A percentile compares a stretch with the other conserved stretches of the same genome.
These are phyloP conservation scores for Pseudocercospora fijiensis DNA, from an alignment of 2,329 filamentous ascomycete species.

Conservation along the genomic window DNA sequence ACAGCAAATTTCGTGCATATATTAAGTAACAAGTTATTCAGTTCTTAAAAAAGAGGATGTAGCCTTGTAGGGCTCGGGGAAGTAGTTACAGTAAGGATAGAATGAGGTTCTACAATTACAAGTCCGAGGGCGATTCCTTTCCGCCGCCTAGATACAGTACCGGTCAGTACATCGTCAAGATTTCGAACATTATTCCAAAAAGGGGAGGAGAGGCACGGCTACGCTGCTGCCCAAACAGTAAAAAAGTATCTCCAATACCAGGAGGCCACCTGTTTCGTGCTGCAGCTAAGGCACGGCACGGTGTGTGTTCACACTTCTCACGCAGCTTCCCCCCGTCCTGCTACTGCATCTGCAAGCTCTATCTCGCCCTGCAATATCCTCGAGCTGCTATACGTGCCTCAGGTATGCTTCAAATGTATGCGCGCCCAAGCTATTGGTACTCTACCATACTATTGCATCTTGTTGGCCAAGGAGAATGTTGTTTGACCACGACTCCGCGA, in stretches of 20 bases:
- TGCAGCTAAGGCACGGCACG: conserved; percentile 5
- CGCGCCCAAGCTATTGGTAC: conserved; percentile 1
- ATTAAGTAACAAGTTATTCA: too few species aligned
- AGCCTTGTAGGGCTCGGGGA: too few species aligned
- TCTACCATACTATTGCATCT: conserved; percentile 5
- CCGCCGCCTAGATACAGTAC: too few species aligned
- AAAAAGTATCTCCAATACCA: conserved; percentile 1
- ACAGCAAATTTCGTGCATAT: too few species aligned
- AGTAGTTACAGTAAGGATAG: too few species aligned
- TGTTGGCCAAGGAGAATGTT: not conserved
- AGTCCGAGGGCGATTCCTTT: too few species aligned
- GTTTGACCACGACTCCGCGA: not conserved
- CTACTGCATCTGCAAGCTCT: conserved; percentile 11
- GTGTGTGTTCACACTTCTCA: not conserved
- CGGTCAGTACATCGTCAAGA: too few species aligned
- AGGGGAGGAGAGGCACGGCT: too few species aligned
- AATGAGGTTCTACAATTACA: too few species aligned
- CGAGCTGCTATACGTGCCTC: conserved; percentile 1
- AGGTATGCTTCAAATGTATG: not conserved
- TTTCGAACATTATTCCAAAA: too few species aligned
- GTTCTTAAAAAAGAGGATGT: too few species aligned
- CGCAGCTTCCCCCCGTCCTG: not conserved
- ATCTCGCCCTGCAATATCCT: not conserved
- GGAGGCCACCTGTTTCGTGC: conserved; percentile 6
- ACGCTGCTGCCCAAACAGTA: not conserved